A percentile compares a stretch with the other conserved stretches of the same genome.
Evolutionary conservation across 495 filamentous ascomycete species (phyloP).

Genomic region (Penicillium flavigenum): DNA sequence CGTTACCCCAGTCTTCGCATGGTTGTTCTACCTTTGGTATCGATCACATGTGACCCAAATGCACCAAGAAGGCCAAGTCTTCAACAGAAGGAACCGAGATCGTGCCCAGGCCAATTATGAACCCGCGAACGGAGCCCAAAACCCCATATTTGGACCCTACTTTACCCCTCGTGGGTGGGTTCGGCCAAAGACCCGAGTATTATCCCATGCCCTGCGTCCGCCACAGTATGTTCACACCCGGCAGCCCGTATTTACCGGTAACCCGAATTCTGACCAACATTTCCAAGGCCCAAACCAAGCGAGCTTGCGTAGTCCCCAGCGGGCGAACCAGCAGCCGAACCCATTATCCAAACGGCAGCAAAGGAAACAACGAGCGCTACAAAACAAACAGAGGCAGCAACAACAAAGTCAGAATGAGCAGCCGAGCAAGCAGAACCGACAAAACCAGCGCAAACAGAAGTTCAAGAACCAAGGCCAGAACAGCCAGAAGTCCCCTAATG

Average conservation of each 20-base stretch:
- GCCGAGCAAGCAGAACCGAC: background rate
- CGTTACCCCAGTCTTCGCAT: background rate
- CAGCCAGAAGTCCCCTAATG: background rate
- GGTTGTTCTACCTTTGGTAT: conserved; percentile 3
- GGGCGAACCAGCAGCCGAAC: background rate
- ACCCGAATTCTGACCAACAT: background rate
- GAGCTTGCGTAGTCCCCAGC: background rate
- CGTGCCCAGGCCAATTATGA: conserved; percentile 1
- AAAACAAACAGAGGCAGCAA: background rate
- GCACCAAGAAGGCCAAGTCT: conserved; percentile 1
- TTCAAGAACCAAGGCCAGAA: background rate
- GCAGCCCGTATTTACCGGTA: background rate
- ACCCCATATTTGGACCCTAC: background rate
- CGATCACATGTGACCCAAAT: background rate
- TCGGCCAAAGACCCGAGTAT: background rate
- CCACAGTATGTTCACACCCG: background rate
- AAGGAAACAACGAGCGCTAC: conserved; percentile 5
- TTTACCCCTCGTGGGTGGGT: conserved; percentile 4
- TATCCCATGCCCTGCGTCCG: background rate
- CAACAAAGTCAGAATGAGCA: background rate
- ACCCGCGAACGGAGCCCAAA: background rate
- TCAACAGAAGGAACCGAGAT: background rate
- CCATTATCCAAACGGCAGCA: conserved; percentile 6
- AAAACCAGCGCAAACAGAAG: background rate
- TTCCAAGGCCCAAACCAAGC: background rate